A percentile compares a stretch with the other conserved stretches of the same genome.
Conservation (phyloP, 2,329 filamentous ascomycete genomes). For the Talaromyces sp. region DNA sequence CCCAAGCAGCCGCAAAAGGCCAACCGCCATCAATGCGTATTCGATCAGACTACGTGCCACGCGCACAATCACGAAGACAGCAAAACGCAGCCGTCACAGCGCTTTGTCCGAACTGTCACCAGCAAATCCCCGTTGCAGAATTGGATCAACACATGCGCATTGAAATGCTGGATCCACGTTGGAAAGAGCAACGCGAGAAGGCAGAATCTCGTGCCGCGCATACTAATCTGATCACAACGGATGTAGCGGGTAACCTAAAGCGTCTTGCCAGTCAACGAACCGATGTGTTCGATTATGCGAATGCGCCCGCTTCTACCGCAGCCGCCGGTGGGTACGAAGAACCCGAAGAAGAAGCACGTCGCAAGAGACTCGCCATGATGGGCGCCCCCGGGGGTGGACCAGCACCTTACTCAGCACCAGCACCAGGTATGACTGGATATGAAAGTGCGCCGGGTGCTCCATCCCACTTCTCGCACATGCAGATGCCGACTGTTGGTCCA, state of each 20-base stretch:
- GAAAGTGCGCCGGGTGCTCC: conserved; percentile 21
- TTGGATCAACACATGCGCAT: conserved; percentile 92
- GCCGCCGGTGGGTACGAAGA: conserved; percentile 54
- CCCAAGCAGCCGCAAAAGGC: conserved; percentile 70
- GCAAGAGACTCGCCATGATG: conserved; percentile 71
- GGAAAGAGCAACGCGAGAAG: conserved; percentile 94
- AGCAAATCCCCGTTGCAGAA: conserved; percentile 82
- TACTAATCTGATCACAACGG: conserved; percentile 79
- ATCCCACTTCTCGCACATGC: conserved; percentile 13
- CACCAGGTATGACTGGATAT: conserved; percentile 22
- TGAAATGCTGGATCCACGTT: conserved; percentile 86
- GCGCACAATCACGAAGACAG: conserved; percentile 70
- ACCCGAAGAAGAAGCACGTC: conserved; percentile 70
- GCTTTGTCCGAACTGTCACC: conserved; percentile 89
- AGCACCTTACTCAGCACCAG: conserved; percentile 24
- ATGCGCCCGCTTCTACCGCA: conserved; percentile 23
- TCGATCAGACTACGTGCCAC: conserved; percentile 86
- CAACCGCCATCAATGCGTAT: conserved; percentile 72
- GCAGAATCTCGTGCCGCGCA: conserved; percentile 79
- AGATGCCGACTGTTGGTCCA: conserved; percentile 32
- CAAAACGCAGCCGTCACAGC: conserved; percentile 63
- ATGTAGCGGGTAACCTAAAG: conserved; percentile 93
- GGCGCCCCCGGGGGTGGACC: conserved; percentile 45
- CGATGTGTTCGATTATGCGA: conserved; percentile 73
- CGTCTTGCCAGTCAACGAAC: conserved; percentile 84